These are phyloP conservation scores for Thelonectria olida DNA, from an alignment of 2,329 filamentous ascomycete genomes.

Conservation along the genomic window DNA sequence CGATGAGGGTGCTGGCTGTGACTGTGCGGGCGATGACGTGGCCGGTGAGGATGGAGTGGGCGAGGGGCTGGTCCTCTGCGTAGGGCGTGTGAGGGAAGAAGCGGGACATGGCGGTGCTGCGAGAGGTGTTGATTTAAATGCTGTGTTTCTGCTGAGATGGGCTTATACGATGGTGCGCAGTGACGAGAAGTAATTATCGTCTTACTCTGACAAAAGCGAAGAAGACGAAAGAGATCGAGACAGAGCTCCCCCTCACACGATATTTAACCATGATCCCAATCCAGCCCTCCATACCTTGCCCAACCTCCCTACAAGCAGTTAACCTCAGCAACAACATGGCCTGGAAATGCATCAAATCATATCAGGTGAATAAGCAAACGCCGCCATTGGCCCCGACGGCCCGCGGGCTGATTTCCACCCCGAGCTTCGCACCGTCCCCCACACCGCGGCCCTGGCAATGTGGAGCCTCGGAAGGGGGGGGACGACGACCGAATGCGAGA, in stretches of 20 bases:
- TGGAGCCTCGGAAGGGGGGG: too few species aligned
- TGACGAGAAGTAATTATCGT: too few species aligned
- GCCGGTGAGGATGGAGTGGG: conserved; percentile 63
- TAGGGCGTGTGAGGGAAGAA: conserved; percentile 64
- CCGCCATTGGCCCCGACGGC: conserved; percentile 27
- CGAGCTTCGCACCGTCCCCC: conserved; percentile 20
- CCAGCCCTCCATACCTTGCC: not conserved
- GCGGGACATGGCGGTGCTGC: conserved; percentile 57
- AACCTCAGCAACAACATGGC: conserved; percentile 11
- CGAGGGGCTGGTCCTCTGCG: conserved; percentile 70
- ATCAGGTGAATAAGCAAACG: conserved; percentile 32
- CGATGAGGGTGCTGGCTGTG: conserved; percentile 61
- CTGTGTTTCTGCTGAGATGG: too few species aligned
- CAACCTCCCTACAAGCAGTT: not conserved
- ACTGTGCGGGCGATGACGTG: conserved; percentile 68
- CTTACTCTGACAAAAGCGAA: too few species aligned
- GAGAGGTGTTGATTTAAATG: too few species aligned
- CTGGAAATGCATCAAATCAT: conserved; percentile 10
- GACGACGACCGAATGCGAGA: not conserved
- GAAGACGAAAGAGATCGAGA: too few species aligned
- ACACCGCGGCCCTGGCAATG: too few species aligned
- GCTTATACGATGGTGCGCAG: too few species aligned
- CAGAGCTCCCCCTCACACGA: too few species aligned
- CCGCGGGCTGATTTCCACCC: conserved; percentile 27
- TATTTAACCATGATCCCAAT: not conserved